Evolutionary conservation across 148 eudicot species (phyloP).

Genomic region (Suaeda aralocaspica): DNA sequence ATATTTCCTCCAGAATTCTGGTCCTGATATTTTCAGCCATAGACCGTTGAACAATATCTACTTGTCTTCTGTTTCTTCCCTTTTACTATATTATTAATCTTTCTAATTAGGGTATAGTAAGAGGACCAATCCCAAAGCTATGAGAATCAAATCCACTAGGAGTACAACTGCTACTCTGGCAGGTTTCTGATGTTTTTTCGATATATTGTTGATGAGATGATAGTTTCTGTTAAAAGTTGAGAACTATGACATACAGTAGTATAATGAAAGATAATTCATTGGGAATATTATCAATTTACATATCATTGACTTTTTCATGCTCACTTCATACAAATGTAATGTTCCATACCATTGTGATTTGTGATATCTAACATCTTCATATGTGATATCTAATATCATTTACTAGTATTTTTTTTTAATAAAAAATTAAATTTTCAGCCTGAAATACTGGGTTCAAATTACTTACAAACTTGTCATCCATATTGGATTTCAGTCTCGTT

Average conservation of each 20-base stretch:
- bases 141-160: background rate
- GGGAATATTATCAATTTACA: too few species aligned
- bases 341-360: too few species aligned
- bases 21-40: background rate
- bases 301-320: too few species aligned
- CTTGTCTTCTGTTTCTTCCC: background rate
- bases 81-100: background rate
- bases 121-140: background rate
- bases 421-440: too few species aligned
- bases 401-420: too few species aligned
- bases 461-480: too few species aligned
- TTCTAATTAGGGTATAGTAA: background rate
- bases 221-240: background rate
- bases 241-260: too few species aligned
- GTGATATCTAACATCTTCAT: too few species aligned
- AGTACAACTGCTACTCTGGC: background rate
- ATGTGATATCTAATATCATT: too few species aligned
- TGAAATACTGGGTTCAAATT: too few species aligned
- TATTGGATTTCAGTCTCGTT: background rate
- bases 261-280: too few species aligned
- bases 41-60: background rate
- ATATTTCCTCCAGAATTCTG: background rate
- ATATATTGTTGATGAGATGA: background rate
- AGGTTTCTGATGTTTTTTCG: background rate
- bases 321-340: too few species aligned